phyloP scores from a whole-genome alignment of 257 asterid genomes.

The Solanum appendiculatum region DNA sequence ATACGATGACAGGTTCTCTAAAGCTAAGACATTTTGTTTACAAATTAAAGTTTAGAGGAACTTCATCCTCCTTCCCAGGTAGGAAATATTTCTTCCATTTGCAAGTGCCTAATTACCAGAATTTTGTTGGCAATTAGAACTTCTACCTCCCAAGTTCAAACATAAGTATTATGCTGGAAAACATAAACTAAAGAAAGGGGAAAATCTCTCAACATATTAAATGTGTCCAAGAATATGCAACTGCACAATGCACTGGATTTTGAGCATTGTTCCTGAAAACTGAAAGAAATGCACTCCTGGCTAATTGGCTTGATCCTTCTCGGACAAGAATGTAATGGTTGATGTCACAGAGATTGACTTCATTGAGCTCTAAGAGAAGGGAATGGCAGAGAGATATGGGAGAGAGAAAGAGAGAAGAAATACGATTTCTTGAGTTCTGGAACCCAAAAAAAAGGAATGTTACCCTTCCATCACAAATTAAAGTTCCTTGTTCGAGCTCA shows the following conservation, averaged over 20 bases:
- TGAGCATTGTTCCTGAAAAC: neutral
- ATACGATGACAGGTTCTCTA: neutral
- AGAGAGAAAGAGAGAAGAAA: neutral
- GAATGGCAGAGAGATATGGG: neutral
- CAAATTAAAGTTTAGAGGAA: neutral
- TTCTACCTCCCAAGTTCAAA: neutral
- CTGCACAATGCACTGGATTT: neutral
- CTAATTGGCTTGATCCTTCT: neutral
- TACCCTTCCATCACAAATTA: neutral
- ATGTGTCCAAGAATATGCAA: neutral
- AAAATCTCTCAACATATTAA: neutral
- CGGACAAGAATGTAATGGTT: neutral
- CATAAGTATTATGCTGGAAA: neutral
- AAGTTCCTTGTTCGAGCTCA: neutral
- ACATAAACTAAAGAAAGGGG: neutral
- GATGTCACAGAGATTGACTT: neutral
- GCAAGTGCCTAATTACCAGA: neutral
- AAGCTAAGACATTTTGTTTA: neutral
- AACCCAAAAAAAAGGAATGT: neutral
- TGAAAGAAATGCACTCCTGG: neutral
- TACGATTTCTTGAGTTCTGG: neutral
- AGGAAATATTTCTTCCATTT: neutral
- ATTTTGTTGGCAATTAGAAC: neutral
- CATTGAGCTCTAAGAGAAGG: neutral
- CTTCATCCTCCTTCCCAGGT: neutral